Base-by-base conservation (phyloP, 192 early-diverging fungal species). In the Phycomyces nitens region DNA sequence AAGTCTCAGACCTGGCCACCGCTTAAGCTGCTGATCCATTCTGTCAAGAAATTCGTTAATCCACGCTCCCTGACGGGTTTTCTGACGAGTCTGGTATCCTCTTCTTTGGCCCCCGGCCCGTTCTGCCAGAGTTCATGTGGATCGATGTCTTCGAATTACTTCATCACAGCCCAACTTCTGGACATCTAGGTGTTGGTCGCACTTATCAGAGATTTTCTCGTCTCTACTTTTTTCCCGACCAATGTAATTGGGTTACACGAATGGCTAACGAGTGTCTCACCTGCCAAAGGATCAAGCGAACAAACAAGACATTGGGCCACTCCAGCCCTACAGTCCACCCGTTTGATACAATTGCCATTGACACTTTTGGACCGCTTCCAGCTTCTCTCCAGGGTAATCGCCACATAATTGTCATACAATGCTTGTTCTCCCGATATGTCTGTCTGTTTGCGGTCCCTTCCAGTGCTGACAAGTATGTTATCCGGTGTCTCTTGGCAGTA, bases 31-130 rank as follows among this genome's bases (percentile, higher is more conserved):
- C 29, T 39, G 56, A 57, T 21, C n/a, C 56, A 1, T 57, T 41
- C n/a, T 57, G 3, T 24, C 52, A 53, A 21, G 52, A 53, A 4
- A 14, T 57, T 40, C 20, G 29, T 9, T 1, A 3, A 15, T 18
- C 29, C 6, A 12, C 34, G 6, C 20, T 57, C 1, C 56, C 56
- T 57, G 9, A 5, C 0, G 16, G 27, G 15, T 61, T 52, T 51
- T 34, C 60, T 18, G 12, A 34, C 44, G 26, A 51, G 47, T 51
- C 44, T 52, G 60, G 60, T 34, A 27, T 61, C 49, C 49, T 61
- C 43, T 51, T 51, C 60, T 51, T 39, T 34, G 49, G 49, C 11
- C 14, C 60, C 47, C 24, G 29, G 15, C 44, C 49, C 2, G 42
- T 60, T 5, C 43, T 60, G 9, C 58, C 58, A 23, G 42, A 3